Conservation (phyloP, 345 rosid genomes). For the Fremontodendron californicum region DNA sequence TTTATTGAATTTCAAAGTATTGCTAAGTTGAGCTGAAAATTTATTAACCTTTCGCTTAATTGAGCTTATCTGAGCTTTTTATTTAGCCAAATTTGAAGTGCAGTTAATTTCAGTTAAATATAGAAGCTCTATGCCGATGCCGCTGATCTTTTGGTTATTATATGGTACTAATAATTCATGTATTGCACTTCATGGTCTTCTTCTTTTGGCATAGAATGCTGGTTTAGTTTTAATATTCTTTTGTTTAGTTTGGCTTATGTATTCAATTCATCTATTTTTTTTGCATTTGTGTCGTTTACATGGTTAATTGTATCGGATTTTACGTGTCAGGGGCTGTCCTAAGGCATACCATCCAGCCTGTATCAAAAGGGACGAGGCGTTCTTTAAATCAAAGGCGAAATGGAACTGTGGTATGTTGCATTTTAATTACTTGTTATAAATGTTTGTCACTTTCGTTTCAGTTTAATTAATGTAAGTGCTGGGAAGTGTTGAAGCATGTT, state of each 20-base stretch:
- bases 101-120: not conserved
- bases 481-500: constrained; percentile 1
- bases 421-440: not conserved
- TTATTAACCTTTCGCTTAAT: not conserved
- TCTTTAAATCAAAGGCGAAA: constrained; percentile 78
- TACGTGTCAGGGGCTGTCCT: constrained; percentile 75
- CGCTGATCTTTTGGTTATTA: not conserved
- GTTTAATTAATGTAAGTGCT: not conserved
- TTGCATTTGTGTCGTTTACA: constrained; percentile 1
- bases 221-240: not conserved
- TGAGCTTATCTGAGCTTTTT: not conserved
- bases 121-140: not conserved
- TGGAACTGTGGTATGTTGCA: constrained; percentile 87
- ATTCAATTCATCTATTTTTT: not conserved
- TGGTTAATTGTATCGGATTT: constrained; percentile 19
- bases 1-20: not conserved
- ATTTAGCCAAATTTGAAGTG: not conserved
- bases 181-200: not conserved
- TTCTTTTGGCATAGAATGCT: not conserved
- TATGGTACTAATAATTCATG: not conserved
- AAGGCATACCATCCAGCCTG: constrained; percentile 98
- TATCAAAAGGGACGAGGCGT: constrained; percentile 83
- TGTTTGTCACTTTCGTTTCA: not conserved
- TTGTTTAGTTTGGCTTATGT: not conserved
- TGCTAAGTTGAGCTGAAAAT: not conserved